A percentile compares a stretch with the other conserved stretches of the same genome.
These are phyloP conservation scores for Holtermannia corniformis DNA, from an alignment of 768 basidiomycete genomes.

Conservation along the genomic window DNA sequence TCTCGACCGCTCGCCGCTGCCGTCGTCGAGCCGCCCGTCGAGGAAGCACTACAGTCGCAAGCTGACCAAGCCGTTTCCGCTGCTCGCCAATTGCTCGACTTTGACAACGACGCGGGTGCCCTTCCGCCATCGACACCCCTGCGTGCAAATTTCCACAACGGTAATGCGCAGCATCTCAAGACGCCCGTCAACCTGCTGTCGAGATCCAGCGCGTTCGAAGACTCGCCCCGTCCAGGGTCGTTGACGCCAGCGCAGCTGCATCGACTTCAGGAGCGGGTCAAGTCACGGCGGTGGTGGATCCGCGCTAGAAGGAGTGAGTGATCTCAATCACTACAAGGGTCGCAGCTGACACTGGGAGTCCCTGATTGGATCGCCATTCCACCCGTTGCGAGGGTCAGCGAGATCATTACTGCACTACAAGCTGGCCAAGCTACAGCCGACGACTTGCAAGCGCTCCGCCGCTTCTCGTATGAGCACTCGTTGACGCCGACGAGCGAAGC, in stretches of 20 bases:
- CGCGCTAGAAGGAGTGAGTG: conserved; percentile 62
- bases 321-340: conserved; percentile 1
- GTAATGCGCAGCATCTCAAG: background rate
- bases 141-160: conserved; percentile 48
- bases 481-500: conserved; percentile 2
- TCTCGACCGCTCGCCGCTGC: background rate
- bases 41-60: conserved; percentile 74
- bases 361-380: background rate
- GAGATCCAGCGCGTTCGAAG: conserved; percentile 49
- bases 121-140: conserved; percentile 44
- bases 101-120: conserved; percentile 49
- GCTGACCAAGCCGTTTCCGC: conserved; percentile 92
- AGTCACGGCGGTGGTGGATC: conserved; percentile 75
- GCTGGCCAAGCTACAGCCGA: conserved; percentile 49
- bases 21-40: conserved; percentile 49
- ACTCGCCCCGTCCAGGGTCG: conserved; percentile 61
- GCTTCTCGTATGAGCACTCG: conserved; percentile 20
- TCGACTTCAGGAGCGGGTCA: conserved; percentile 54
- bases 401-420: conserved; percentile 51
- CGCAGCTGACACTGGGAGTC: background rate
- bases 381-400: background rate
- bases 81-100: conserved; percentile 74
- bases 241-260: conserved; percentile 56
- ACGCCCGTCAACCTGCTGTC: conserved; percentile 52
- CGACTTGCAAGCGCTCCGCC: conserved; percentile 57